Base-by-base conservation (phyloP, 2,329 filamentous ascomycete species). In the Trichoderma afroharzianum region DNA sequence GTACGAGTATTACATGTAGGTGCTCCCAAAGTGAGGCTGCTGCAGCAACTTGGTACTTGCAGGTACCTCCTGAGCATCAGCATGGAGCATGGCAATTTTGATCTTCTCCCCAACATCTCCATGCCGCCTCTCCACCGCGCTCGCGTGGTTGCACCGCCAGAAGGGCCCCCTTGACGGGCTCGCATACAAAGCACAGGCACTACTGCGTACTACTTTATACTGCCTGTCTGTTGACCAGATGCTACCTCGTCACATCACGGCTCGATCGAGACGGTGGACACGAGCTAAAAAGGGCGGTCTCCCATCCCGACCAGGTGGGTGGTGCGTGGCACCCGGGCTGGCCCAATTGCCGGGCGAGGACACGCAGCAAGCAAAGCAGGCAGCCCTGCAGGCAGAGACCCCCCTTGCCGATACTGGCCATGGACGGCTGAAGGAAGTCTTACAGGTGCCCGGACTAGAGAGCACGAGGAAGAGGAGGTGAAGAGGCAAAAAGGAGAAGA, bases 271-370 rank as follows among this genome's bases (percentile, higher is more conserved):
- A 68, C 70, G 62, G 32, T 64, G 62, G 68, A 36, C 47, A 58
- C 36, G 63, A 71, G 58, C 63, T 68, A 68, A 71, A 68, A 71
- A 71, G 57, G 63, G 70, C 70, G 70, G 70, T 71, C 70, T 71
- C 70, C 47, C 36, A 71, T 71, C 70, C 70, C 70, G 70, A 71
- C 55, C 55, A 68, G 57, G 57, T 68, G 70, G 70, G 64, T 68
- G 70, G 70, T 68, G 70, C 63, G 63, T 71, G 58, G 70, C 70
- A 63, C 47, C 24, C 70, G 33, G 43, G 57, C 57, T 66, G 63
- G 70, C 58, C 70, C 70, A 71, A 71, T 71, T 71, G 70, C 70
- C 63, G 63, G 70, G 47, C 70, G 39, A 59, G 62, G 58, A 68
- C 55, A 57, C 70, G 61, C 68, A 59, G 30, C 59, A 71, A 53